Conservation (phyloP, 805 yeast species). For the Yarrowia deformans region DNA sequence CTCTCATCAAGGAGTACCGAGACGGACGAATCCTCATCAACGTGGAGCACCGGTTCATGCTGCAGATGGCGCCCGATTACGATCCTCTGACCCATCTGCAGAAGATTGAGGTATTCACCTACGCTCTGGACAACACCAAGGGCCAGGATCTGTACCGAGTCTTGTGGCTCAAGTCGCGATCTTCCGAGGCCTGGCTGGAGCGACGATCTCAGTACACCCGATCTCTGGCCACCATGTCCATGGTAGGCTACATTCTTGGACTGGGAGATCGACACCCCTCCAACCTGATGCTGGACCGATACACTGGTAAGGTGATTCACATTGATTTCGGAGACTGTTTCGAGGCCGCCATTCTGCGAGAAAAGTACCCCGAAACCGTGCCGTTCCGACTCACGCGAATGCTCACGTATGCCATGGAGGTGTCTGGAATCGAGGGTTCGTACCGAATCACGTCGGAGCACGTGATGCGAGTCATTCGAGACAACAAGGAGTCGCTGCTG, state of each 20-base stretch:
- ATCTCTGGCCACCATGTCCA: constrained; percentile 97
- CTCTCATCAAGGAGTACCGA: constrained; percentile 87
- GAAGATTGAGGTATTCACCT: constrained; percentile 95
- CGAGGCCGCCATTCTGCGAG: constrained; percentile 95
- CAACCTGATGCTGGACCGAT: constrained; percentile 90
- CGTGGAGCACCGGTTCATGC: constrained; percentile 93
- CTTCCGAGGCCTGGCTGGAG: constrained; percentile 97
- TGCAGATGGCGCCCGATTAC: constrained; percentile 97
- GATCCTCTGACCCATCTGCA: constrained; percentile 87
- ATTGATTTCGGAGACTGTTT: constrained; percentile 99
- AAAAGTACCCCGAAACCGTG: constrained; percentile 96
- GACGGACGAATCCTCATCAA: constrained; percentile 81
- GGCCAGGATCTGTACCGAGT: constrained; percentile 97
- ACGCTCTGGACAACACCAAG: constrained; percentile 91
- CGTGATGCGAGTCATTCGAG: constrained; percentile 93
- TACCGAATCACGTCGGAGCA: constrained; percentile 96
- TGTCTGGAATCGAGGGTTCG: constrained; percentile 97
- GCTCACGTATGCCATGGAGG: constrained; percentile 99
- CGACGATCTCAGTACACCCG: constrained; percentile 95
- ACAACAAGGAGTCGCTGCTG: constrained; percentile 94
- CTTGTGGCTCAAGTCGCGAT: constrained; percentile 92
- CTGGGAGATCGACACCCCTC: constrained; percentile 98
- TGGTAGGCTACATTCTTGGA: constrained; percentile 97
- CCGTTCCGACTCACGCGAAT: constrained; percentile 96
- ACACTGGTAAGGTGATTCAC: constrained; percentile 94